These are phyloP conservation scores for Babesia divergens DNA, from an alignment of 169 alveolate species.

Conservation along the genomic window DNA sequence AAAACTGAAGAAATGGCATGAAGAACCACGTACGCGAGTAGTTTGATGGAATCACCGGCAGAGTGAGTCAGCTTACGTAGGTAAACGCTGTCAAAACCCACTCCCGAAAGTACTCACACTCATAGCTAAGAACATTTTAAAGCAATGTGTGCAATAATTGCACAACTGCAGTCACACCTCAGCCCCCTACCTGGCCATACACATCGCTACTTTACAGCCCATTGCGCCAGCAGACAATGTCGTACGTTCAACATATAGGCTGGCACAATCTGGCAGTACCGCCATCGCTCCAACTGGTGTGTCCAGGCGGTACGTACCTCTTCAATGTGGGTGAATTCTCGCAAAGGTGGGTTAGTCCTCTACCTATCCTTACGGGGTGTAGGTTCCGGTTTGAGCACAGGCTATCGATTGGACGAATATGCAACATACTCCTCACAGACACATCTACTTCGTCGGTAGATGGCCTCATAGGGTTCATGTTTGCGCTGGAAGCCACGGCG, in stretches of 20 bases:
- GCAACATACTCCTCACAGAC: slow-evolving; percentile 72
- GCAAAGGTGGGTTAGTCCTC: slow-evolving; percentile 65
- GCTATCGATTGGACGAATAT: slow-evolving; percentile 68
- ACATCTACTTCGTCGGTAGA: slow-evolving; percentile 68
- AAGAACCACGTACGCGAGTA: too few species aligned
- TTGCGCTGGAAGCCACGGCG: slow-evolving; percentile 76
- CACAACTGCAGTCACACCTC: too few species aligned
- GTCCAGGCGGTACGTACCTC: slow-evolving; percentile 69
- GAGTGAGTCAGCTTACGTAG: too few species aligned
- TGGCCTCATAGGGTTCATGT: slow-evolving; percentile 80
- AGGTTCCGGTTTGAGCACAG: slow-evolving; percentile 76
- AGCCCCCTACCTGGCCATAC: too few species aligned
- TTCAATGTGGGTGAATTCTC: slow-evolving; percentile 82
- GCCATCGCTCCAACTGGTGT: slow-evolving; percentile 75
- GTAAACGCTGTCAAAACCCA: too few species aligned
- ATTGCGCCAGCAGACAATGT: slow-evolving; percentile 15
- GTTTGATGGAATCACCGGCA: too few species aligned
- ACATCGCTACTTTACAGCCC: too few species aligned
- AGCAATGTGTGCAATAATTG: too few species aligned
- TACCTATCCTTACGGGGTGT: neutral
- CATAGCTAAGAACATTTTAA: too few species aligned
- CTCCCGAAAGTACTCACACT: too few species aligned
- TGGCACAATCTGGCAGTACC: slow-evolving; percentile 77
- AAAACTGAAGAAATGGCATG: too few species aligned
- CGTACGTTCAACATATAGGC: slow-evolving; percentile 76